Evolutionary conservation across 805 yeast genomes (phyloP).

Genomic region (Sugiyamaella qingdaonensis): DNA sequence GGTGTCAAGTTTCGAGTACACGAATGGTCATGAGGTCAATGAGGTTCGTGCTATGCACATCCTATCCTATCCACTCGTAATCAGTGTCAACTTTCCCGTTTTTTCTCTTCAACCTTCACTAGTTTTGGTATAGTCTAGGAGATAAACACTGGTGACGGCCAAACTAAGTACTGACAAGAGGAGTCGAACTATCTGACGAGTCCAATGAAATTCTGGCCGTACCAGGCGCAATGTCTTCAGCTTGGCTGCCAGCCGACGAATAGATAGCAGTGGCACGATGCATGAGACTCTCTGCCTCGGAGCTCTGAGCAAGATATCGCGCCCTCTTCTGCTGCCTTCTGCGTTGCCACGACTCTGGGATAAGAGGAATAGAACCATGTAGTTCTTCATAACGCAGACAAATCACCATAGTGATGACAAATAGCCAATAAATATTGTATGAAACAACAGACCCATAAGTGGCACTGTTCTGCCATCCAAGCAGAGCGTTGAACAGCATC

Average conservation of each 20-base stretch:
- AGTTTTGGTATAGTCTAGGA: no score
- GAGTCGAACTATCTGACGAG: conserved; percentile 13
- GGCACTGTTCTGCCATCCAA: conserved; percentile 94
- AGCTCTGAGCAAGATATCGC: not conserved
- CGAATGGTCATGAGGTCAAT: no score
- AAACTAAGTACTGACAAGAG: conserved; percentile 5
- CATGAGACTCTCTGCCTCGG: conserved; percentile 13
- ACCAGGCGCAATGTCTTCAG: not conserved
- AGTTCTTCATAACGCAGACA: conserved; percentile 51
- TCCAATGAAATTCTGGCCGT: conserved; percentile 10
- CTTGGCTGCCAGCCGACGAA: conserved; percentile 3
- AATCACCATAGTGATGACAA: conserved; percentile 41
- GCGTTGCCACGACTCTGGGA: conserved; percentile 59
- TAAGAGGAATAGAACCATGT: conserved; percentile 52
- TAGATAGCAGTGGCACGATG: conserved; percentile 12
- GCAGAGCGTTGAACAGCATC: conserved; percentile 84
- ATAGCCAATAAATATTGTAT: conserved; percentile 68
- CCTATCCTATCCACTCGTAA: no score
- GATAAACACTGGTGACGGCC: no score
- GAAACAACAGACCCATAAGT: conserved; percentile 81
- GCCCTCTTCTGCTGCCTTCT: not conserved
- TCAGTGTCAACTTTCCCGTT: no score
- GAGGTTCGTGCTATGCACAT: no score
- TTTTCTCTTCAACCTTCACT: no score
- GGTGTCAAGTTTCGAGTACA: no score